These are phyloP conservation scores for Rhodamnia rubescens DNA, from an alignment of 345 rosid species.

Conservation along the genomic window DNA sequence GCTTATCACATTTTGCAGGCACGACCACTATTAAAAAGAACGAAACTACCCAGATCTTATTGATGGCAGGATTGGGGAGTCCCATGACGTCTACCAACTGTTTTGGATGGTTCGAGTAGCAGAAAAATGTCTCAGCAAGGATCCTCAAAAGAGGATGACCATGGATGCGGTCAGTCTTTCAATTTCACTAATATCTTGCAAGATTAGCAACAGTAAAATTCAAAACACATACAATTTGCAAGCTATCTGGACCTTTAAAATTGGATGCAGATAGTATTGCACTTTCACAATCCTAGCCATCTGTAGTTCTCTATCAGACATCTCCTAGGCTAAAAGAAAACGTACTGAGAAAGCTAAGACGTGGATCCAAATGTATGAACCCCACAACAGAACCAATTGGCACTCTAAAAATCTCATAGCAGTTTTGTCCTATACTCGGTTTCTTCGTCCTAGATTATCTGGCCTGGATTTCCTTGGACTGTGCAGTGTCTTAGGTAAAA, in stretches of 20 bases:
- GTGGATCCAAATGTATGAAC: background rate
- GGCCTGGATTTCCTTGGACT: background rate
- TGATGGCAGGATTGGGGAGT: slow-evolving; percentile 36
- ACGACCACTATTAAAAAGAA: slow-evolving; percentile 48
- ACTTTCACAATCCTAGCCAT: background rate
- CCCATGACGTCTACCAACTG: slow-evolving; percentile 55
- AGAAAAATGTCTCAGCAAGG: slow-evolving; percentile 48
- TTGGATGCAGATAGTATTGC: background rate
- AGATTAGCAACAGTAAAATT: background rate
- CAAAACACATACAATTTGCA: background rate
- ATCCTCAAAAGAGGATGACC: slow-evolving; percentile 39
- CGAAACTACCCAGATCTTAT: slow-evolving; percentile 48
- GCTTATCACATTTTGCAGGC: slow-evolving; percentile 24
- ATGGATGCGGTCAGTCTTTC: slow-evolving; percentile 25
- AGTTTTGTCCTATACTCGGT: background rate
- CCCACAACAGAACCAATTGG: background rate
- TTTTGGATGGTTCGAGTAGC: slow-evolving; percentile 65
- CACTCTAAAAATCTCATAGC: background rate
- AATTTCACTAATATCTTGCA: background rate
- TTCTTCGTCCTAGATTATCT: background rate
- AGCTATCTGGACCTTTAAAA: background rate
- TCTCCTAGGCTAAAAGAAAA: background rate
- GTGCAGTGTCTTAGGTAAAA: background rate
- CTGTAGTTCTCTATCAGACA: background rate
- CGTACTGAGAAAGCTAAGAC: background rate